A percentile compares a stretch with the other conserved stretches of the same genome.
phyloP scores from a whole-genome alignment of 1,284 basidiomycete species.

The Porodaedalea pini region DNA sequence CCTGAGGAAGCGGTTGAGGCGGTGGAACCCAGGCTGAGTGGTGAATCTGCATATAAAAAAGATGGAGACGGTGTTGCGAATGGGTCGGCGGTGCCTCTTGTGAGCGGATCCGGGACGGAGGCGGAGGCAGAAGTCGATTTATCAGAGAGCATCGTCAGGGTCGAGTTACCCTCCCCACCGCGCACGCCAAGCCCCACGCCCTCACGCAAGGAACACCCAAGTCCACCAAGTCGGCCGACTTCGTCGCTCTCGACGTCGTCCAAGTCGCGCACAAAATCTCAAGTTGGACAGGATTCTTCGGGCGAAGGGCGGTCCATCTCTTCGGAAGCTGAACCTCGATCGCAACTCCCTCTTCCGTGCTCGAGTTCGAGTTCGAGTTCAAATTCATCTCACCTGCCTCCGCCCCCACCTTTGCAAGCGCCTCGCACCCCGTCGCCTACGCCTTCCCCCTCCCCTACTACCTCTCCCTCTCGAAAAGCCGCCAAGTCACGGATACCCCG shows the following conservation, averaged over 20 bases:
- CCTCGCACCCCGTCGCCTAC: not conserved
- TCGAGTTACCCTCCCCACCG: not conserved
- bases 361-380: too few relatives aligned
- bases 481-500: not conserved
- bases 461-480: not conserved
- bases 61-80: not conserved
- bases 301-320: too few relatives aligned
- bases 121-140: not conserved
- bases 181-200: not conserved
- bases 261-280: too few relatives aligned
- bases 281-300: too few relatives aligned
- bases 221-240: too few relatives aligned
- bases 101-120: not conserved
- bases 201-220: too few relatives aligned
- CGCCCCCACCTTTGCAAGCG: not conserved
- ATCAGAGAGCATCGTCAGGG: slow-evolving; percentile 3
- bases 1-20: not conserved
- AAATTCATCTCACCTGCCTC: too few relatives aligned
- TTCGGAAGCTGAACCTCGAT: not conserved
- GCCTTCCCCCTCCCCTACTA: not conserved
- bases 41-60: not conserved
- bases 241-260: too few relatives aligned
- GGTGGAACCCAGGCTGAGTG: not conserved
- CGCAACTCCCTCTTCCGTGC: too few relatives aligned
- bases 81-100: not conserved